A percentile compares a stretch with the other conserved stretches of the same genome.
These are phyloP conservation scores for Casaregolazyma lundiana DNA, from an alignment of 1,139 yeast species.

Conservation along the genomic window DNA sequence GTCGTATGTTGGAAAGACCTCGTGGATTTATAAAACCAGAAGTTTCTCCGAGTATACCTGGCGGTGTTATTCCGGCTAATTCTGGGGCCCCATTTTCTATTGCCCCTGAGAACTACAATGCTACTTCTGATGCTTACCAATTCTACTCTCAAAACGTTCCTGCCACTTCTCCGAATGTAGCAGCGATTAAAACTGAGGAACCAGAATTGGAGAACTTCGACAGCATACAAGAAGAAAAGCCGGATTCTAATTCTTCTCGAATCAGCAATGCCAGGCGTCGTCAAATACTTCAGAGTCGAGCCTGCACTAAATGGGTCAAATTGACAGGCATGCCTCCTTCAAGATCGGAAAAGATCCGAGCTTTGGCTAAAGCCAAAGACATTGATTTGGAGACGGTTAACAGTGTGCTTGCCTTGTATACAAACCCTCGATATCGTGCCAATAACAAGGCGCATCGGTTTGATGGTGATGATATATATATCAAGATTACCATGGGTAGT, in stretches of 20 bases:
- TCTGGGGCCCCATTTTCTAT: not conserved
- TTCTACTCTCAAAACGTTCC: not conserved
- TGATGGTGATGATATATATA: constrained; percentile 28
- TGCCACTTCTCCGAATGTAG: not conserved
- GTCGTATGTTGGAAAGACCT: not conserved
- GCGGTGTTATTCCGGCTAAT: not conserved
- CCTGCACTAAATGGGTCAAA: constrained; percentile 30
- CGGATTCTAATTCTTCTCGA: not conserved
- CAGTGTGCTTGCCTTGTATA: constrained; percentile 28
- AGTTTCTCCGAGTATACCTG: not conserved
- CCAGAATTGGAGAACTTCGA: constrained; percentile 5
- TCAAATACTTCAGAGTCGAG: constrained; percentile 16
- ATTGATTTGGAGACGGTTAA: constrained; percentile 31
- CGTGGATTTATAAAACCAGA: not conserved
- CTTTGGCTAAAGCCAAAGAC: constrained; percentile 29
- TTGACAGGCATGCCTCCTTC: constrained; percentile 29
- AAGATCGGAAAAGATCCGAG: constrained; percentile 26
- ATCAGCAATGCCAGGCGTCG: not conserved
- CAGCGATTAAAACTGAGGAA: not conserved
- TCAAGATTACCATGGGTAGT: constrained; percentile 29
- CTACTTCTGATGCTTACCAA: no score
- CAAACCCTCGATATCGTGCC: constrained; percentile 18
- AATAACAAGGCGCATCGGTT: constrained; percentile 26
- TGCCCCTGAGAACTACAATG: not conserved
- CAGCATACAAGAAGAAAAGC: constrained; percentile 6